phyloP scores from a whole-genome alignment of 805 yeast genomes.

The Yueomyces sp. region DNA sequence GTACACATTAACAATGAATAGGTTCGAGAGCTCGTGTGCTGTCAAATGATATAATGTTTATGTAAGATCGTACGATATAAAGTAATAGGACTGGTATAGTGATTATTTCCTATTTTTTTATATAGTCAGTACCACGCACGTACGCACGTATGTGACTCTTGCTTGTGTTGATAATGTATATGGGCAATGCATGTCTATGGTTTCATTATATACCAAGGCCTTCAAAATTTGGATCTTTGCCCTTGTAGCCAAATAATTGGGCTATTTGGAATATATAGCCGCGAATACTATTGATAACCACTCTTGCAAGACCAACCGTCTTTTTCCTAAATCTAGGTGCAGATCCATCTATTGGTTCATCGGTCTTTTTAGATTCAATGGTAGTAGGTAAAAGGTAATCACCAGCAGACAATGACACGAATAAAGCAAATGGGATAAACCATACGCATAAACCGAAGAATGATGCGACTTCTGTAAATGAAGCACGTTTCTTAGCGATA shows the following conservation, averaged over 20 bases:
- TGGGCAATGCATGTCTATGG: neutral
- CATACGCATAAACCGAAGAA: slow-evolving; percentile 89
- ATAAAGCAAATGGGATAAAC: slow-evolving; percentile 86
- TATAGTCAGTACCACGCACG: too few relatives aligned
- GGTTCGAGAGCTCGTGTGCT: too few relatives aligned
- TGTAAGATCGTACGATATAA: too few relatives aligned
- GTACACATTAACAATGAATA: too few relatives aligned
- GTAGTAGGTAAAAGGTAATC: slow-evolving; percentile 70
- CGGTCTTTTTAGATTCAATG: slow-evolving; percentile 19
- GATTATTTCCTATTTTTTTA: neutral
- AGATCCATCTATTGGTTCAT: slow-evolving; percentile 21
- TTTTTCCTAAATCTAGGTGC: slow-evolving; percentile 24
- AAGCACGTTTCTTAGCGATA: slow-evolving; percentile 54
- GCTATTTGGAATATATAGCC: slow-evolving; percentile 30
- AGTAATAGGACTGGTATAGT: too few relatives aligned
- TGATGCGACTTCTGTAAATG: slow-evolving; percentile 84
- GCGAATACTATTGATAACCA: slow-evolving; percentile 40
- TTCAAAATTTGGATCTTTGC: neutral
- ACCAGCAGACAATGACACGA: slow-evolving; percentile 83
- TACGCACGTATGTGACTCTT: too few relatives aligned
- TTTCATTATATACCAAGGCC: neutral
- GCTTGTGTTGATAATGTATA: too few relatives aligned
- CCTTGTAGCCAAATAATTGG: slow-evolving; percentile 51
- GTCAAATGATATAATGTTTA: too few relatives aligned
- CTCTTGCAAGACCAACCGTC: slow-evolving; percentile 59